Percentiles rank a stretch among this genome's conserved stretches.
Conservation (phyloP, 2,329 filamentous ascomycete genomes). For the Arthrobotrys pseudoclavata region DNA sequence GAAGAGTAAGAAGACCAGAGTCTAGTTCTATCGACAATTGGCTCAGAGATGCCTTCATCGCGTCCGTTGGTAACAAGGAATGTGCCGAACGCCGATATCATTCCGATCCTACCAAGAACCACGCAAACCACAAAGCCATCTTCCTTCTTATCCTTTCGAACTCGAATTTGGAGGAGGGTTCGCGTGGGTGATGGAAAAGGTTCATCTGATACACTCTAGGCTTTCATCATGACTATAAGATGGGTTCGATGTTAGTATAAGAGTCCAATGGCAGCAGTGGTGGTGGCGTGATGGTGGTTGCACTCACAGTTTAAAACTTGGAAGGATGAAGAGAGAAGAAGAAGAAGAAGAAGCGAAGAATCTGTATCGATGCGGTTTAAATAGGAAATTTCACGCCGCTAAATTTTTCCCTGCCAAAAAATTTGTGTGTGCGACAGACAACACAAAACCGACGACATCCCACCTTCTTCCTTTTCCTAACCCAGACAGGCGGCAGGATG, state of each 20-base stretch:
- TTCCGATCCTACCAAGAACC: constrained; percentile 76
- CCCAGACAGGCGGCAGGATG: constrained; percentile 19
- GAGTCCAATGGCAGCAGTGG: background rate
- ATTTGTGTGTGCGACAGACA: constrained; percentile 45
- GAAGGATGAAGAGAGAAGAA: constrained; percentile 83
- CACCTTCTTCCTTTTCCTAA: constrained; percentile 33
- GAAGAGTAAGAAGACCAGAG: background rate
- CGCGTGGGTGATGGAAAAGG: constrained; percentile 74
- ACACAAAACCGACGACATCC: constrained; percentile 55
- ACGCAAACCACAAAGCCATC: constrained; percentile 66
- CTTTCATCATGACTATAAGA: constrained; percentile 93
- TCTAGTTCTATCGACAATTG: constrained; percentile 30
- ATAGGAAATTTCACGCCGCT: constrained; percentile 54
- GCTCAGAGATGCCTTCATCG: constrained; percentile 97
- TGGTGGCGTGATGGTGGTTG: constrained; percentile 58
- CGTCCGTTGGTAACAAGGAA: constrained; percentile 99
- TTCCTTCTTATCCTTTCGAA: constrained; percentile 80
- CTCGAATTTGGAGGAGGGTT: constrained; percentile 80
- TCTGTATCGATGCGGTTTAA: constrained; percentile 41
- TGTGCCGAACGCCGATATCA: constrained; percentile 99
- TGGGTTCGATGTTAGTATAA: constrained; percentile 65
- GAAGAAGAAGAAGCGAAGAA: constrained; percentile 39
- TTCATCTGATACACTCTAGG: constrained; percentile 94
- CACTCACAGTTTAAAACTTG: constrained; percentile 97
- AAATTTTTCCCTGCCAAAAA: constrained; percentile 41